Conservation (phyloP, 352 stramenopile genomes). For the Aphanomyces euteiches region DNA sequence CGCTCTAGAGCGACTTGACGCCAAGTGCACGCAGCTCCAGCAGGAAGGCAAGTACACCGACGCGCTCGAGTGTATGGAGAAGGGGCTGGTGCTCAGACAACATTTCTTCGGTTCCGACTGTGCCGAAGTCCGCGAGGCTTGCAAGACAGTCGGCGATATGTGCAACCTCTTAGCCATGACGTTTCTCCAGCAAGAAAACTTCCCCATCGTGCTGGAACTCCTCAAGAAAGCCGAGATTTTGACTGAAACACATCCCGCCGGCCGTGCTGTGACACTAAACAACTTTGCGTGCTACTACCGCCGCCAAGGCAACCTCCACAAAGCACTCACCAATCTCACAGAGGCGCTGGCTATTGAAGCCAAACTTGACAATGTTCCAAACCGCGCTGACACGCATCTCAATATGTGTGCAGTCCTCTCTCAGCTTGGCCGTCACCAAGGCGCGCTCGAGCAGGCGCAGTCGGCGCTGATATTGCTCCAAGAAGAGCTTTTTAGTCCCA, state of each 20-base stretch:
- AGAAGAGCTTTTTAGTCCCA: slow-evolving; percentile 77
- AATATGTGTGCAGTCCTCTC: slow-evolving; percentile 94
- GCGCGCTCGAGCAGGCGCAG: slow-evolving; percentile 88
- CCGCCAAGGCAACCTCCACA: slow-evolving; percentile 86
- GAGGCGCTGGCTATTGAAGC: slow-evolving; percentile 91
- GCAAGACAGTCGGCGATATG: slow-evolving; percentile 92
- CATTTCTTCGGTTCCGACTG: slow-evolving; percentile 91
- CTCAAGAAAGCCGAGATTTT: slow-evolving; percentile 94
- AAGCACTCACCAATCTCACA: slow-evolving; percentile 88
- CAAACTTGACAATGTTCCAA: slow-evolving; percentile 76
- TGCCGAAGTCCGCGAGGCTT: slow-evolving; percentile 85
- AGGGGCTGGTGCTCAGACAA: slow-evolving; percentile 88
- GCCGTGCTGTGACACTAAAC: slow-evolving; percentile 89
- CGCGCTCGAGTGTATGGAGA: slow-evolving; percentile 92
- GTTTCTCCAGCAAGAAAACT: slow-evolving; percentile 93
- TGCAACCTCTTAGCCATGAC: slow-evolving; percentile 95
- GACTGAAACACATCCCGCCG: slow-evolving; percentile 78
- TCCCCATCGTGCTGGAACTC: slow-evolving; percentile 87
- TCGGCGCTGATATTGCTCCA: slow-evolving; percentile 90
- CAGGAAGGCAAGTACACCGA: slow-evolving; percentile 90
- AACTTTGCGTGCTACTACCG: slow-evolving; percentile 94
- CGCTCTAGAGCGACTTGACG: slow-evolving; percentile 84
- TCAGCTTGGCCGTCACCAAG: slow-evolving; percentile 87
- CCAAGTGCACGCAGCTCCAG: slow-evolving; percentile 87
- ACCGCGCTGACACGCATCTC: slow-evolving; percentile 91